Conservation (phyloP, 176 grass and related monocot genomes). For the Elymus sibiricus region DNA sequence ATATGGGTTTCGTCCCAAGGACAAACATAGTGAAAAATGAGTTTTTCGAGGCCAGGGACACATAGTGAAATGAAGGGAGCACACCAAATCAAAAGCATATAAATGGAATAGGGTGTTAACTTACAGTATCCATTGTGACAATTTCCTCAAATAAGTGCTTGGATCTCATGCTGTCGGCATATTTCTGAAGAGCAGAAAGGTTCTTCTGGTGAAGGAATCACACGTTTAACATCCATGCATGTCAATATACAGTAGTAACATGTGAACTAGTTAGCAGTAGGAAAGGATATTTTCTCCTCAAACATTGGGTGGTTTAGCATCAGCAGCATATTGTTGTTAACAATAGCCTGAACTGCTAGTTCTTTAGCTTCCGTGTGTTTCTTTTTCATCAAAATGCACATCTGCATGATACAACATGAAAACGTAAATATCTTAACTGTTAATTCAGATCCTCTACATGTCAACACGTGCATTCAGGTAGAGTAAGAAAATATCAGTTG, state of each 20-base stretch:
- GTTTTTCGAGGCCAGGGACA: neutral
- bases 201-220: conserved; percentile 58
- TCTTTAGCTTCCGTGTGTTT: conserved; percentile 92
- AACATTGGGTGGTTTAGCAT: conserved; percentile 95
- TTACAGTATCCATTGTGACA: conserved; percentile 38
- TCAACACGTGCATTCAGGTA: neutral
- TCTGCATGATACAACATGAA: conserved; percentile 49
- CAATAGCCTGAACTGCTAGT: conserved; percentile 71
- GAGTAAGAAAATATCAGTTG: neutral
- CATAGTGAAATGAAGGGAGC: neutral
- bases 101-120: conserved; percentile 14
- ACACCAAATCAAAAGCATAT: conserved; percentile 8
- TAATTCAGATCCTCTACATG: neutral
- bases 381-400: conserved; percentile 81
- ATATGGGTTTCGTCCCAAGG: neutral
- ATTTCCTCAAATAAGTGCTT: conserved; percentile 57
- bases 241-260: conserved; percentile 22
- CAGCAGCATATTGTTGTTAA: conserved; percentile 82
- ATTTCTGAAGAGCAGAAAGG: conserved; percentile 77
- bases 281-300: conserved; percentile 97
- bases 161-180: conserved; percentile 43
- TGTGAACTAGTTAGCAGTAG: conserved; percentile 28
- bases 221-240: conserved; percentile 33
- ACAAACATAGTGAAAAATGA: neutral
- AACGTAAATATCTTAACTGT: conserved; percentile 6